A percentile compares a stretch with the other conserved stretches of the same genome.
Conservation (phyloP, 345 rosid species). For the Pseudoturritis turrita region DNA sequence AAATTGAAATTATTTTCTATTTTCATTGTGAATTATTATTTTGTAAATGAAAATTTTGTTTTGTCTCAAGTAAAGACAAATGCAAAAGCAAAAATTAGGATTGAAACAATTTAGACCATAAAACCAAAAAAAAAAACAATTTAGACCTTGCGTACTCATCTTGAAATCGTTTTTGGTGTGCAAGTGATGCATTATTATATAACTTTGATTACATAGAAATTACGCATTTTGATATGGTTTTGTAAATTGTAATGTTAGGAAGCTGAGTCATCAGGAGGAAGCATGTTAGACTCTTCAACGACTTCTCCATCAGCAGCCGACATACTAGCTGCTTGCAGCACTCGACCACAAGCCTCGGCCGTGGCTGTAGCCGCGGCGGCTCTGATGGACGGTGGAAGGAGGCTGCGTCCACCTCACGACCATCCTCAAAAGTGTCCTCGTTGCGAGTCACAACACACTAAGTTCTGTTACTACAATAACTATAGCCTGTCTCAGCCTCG, state of each 20-base stretch:
- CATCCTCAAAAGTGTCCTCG: slow-evolving; percentile 92
- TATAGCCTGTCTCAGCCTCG: slow-evolving; percentile 97
- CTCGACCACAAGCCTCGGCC: slow-evolving; percentile 65
- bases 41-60: background rate
- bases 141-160: background rate
- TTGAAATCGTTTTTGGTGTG: background rate
- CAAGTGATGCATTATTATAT: background rate
- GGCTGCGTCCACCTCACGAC: slow-evolving; percentile 88
- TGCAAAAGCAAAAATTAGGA: background rate
- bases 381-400: slow-evolving; percentile 82
- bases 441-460: slow-evolving; percentile 91
- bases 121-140: no score
- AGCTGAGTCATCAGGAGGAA: slow-evolving; percentile 37
- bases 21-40: background rate
- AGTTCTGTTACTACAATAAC: slow-evolving; percentile 97
- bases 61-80: background rate
- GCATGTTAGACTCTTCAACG: slow-evolving; percentile 34
- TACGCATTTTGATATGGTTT: background rate
- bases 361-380: slow-evolving; percentile 32
- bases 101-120: background rate
- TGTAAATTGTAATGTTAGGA: slow-evolving; percentile 15
- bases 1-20: background rate
- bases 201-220: background rate
- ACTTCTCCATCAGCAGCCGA: slow-evolving; percentile 83
- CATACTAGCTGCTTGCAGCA: slow-evolving; percentile 57